A percentile compares a stretch with the other conserved stretches of the same genome.
These are phyloP conservation scores for Neolentinus lepideus DNA, from an alignment of 1,284 basidiomycete genomes.

Conservation along the genomic window DNA sequence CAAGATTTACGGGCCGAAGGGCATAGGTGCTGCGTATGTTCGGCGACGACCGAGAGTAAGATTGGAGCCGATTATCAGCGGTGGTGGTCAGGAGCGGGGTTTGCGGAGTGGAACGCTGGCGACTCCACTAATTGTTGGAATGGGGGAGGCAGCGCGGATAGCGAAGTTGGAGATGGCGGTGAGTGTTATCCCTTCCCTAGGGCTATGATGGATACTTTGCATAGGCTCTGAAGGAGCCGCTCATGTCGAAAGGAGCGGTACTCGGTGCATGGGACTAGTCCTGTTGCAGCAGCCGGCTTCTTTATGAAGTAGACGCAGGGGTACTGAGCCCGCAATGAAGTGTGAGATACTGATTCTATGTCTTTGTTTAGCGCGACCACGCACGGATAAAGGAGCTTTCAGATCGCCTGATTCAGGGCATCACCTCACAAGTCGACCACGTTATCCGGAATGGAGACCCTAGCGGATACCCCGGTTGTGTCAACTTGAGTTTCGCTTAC, in stretches of 20 bases:
- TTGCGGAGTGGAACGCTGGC: conserved; percentile 92
- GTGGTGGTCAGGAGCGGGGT: conserved; percentile 97
- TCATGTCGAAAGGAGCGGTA: conserved; percentile 14
- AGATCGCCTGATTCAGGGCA: conserved; percentile 75
- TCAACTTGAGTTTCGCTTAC: conserved; percentile 95
- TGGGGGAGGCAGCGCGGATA: conserved; percentile 93
- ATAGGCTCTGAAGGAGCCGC: neutral
- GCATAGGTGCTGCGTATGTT: conserved; percentile 93
- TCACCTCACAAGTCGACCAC: conserved; percentile 81
- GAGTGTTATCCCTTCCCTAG: conserved; percentile 32
- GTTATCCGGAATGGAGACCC: conserved; percentile 93
- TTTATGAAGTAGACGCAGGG: conserved; percentile 77
- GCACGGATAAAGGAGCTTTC: conserved; percentile 72
- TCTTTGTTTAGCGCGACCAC: conserved; percentile 67
- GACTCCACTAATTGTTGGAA: conserved; percentile 84
- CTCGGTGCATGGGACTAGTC: conserved; percentile 12
- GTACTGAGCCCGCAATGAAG: conserved; percentile 55
- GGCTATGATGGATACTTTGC: conserved; percentile 45
- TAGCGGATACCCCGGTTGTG: conserved; percentile 85
- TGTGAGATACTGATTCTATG: conserved; percentile 4
- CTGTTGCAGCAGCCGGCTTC: conserved; percentile 35
- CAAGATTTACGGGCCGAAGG: conserved; percentile 99
- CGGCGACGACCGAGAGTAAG: conserved; percentile 89
- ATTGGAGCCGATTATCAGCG: conserved; percentile 91
- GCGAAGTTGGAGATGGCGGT: conserved; percentile 91